Conservation (phyloP, 108 stramenopile genomes). For the Nitzschia sp. region DNA sequence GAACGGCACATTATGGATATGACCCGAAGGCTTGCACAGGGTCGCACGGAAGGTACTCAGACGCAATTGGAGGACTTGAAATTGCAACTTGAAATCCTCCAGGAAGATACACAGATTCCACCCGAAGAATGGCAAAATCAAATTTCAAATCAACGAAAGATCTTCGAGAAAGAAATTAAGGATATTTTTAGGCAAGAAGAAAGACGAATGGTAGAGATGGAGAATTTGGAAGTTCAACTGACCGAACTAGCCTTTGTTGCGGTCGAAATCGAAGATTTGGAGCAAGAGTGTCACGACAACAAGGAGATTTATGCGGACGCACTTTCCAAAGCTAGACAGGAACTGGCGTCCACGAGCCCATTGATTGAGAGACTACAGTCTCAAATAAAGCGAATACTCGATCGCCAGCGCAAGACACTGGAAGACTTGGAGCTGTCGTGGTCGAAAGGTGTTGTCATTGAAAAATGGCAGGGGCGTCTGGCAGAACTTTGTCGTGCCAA, state of each 20-base stretch:
- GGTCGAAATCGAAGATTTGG: constrained; percentile 26
- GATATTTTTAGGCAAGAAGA: constrained; percentile 16
- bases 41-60: not conserved
- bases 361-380: not conserved
- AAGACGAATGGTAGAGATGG: constrained; percentile 22
- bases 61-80: constrained; percentile 10
- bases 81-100: constrained; percentile 23
- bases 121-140: constrained; percentile 11
- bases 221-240: constrained; percentile 20
- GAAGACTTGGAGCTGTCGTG: not conserved
- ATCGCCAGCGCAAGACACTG: not conserved
- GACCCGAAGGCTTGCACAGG: not conserved
- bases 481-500: not conserved
- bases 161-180: constrained; percentile 5
- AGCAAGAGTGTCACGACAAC: constrained; percentile 6
- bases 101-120: constrained; percentile 26
- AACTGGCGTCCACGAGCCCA: not conserved
- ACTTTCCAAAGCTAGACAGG: not conserved
- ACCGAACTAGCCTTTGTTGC: constrained; percentile 27
- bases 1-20: not conserved
- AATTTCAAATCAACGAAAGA: constrained; percentile 4
- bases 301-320: not conserved
- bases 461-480: not conserved
- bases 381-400: not conserved
- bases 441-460: not conserved